These are phyloP conservation scores for Lyophyllum decastes DNA, from an alignment of 768 basidiomycete genomes.

Conservation along the genomic window DNA sequence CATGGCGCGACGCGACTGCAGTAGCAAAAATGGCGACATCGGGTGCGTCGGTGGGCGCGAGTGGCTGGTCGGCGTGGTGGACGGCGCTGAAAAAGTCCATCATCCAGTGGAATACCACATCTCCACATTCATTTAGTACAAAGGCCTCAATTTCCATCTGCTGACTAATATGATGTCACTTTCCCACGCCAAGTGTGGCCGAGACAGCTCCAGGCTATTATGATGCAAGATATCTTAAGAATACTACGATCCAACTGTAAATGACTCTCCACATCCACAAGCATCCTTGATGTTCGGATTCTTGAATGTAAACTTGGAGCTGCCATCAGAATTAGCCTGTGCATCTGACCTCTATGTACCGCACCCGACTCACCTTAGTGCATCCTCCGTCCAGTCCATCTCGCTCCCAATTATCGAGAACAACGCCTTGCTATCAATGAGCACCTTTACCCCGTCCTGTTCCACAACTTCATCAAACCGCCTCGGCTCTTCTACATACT, in stretches of 20 bases:
- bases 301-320: conserved; percentile 80
- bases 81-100: conserved; percentile 48
- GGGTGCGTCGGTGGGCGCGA: conserved; percentile 21
- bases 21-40: conserved; percentile 50
- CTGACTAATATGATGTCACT: conserved; percentile 19
- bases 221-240: too few species aligned
- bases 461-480: conserved; percentile 96
- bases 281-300: conserved; percentile 95
- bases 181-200: conserved; percentile 2
- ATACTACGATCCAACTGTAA: conserved; percentile 51
- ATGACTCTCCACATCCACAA: conserved; percentile 94
- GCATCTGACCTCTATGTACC: too few species aligned
- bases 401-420: conserved; percentile 98
- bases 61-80: conserved; percentile 15
- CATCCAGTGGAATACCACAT: conserved; percentile 14
- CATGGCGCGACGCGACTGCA: conserved; percentile 52
- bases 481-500: conserved; percentile 88
- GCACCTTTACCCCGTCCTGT: conserved; percentile 90
- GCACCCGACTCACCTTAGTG: conserved; percentile 57
- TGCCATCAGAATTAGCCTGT: conserved; percentile 24
- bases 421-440: conserved; percentile 95
- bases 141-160: neutral
- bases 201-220: neutral
- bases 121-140: neutral
- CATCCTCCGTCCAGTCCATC: conserved; percentile 98